Percentiles rank a stretch among this genome's conserved stretches.
phyloP scores from a whole-genome alignment of 2,329 filamentous ascomycete species.

The Pleurostoma richardsiae region DNA sequence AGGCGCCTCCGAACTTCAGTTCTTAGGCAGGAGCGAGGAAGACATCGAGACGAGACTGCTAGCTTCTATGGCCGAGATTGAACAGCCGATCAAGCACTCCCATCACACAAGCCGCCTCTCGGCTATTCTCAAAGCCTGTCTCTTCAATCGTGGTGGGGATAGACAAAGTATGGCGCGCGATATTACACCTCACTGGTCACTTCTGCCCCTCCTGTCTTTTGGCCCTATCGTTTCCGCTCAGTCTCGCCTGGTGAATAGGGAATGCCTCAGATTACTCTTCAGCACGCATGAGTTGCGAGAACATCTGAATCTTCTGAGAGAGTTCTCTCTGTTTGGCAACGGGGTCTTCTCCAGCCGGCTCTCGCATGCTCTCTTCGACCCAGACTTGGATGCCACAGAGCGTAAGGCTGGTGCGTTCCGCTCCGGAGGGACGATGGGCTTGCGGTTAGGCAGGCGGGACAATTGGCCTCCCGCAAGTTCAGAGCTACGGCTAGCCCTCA shows the following conservation, averaged over 20 bases:
- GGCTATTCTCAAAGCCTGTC: constrained; percentile 30
- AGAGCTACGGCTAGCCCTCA: constrained; percentile 82
- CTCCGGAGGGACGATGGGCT: constrained; percentile 69
- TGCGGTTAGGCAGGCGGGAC: constrained; percentile 74
- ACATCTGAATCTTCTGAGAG: constrained; percentile 70
- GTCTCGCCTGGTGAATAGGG: constrained; percentile 69
- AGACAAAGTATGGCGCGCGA: constrained; percentile 14
- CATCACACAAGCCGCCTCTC: constrained; percentile 29
- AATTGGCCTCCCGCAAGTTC: constrained; percentile 93
- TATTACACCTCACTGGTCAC: constrained; percentile 50
- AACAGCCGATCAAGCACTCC: constrained; percentile 25
- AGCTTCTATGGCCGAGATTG: constrained; percentile 43
- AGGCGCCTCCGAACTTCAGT: constrained; percentile 22
- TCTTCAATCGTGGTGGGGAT: constrained; percentile 23
- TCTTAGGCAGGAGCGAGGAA: constrained; percentile 42
- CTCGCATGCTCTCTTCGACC: constrained; percentile 78
- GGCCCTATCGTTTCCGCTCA: constrained; percentile 70
- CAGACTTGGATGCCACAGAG: constrained; percentile 75
- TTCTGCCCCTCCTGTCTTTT: constrained; percentile 68
- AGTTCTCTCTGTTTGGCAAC: constrained; percentile 81
- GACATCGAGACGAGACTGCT: constrained; percentile 43
- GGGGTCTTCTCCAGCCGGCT: constrained; percentile 78
- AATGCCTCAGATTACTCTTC: constrained; percentile 73
- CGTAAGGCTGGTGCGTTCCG: constrained; percentile 63
- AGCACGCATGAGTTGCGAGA: constrained; percentile 63